Conservation (phyloP, 345 rosid genomes). For the Xanthoceras sorbifolium region DNA sequence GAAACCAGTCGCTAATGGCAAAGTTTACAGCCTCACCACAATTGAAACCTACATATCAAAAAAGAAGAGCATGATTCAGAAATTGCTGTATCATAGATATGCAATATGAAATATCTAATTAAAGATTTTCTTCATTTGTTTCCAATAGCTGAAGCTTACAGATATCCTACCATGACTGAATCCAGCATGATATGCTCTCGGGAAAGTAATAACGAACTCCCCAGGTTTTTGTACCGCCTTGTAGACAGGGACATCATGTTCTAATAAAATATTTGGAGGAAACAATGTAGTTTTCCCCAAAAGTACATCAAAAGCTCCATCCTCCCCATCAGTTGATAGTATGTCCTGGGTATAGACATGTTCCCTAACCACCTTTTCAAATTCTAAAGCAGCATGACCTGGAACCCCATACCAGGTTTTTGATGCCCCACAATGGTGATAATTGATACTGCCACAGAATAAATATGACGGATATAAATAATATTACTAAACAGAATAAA, state of each 20-base stretch:
- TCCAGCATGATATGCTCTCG: constrained; percentile 99
- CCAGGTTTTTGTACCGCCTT: constrained; percentile 99
- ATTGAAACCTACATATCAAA: constrained; percentile 73
- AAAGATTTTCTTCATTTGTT: not conserved
- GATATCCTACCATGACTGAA: constrained; percentile 84
- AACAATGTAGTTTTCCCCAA: constrained; percentile 95
- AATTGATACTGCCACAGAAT: constrained; percentile 71
- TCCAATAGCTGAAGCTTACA: not conserved
- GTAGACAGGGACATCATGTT: constrained; percentile 87
- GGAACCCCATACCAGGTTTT: constrained; percentile 99
- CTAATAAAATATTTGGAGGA: constrained; percentile 86
- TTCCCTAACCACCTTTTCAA: constrained; percentile 91
- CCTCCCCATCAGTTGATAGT: constrained; percentile 74
- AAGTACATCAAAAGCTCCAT: constrained; percentile 97
- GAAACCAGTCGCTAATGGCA: constrained; percentile 98
- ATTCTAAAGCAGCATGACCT: constrained; percentile 85
- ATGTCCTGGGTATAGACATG: constrained; percentile 79
- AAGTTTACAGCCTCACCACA: constrained; percentile 99
- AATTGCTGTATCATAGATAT: not conserved
- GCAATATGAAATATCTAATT: not conserved
- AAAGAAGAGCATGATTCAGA: constrained; percentile 1
- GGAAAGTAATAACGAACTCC: constrained; percentile 87
- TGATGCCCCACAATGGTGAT: constrained; percentile 98
- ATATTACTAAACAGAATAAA: constrained; percentile 1
- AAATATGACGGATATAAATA: constrained; percentile 7